Base-by-base conservation (phyloP, 768 basidiomycete genomes). In the Auriscalpium vulgare region DNA sequence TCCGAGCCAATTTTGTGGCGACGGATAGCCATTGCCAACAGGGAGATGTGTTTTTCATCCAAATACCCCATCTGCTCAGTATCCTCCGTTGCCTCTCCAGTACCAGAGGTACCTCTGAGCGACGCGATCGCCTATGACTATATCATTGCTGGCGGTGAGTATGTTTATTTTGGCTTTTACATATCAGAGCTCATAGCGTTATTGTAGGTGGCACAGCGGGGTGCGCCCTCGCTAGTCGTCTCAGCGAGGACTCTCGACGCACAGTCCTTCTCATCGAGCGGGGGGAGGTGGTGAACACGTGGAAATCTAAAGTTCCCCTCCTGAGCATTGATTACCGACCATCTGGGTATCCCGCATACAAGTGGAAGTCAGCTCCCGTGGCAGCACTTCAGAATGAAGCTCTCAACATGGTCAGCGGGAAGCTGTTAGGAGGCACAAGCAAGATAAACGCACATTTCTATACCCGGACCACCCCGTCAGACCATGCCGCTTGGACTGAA, bases 161-260 rank as follows among this genome's bases (percentile, higher is more conserved):
- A 5, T 29, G 21, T 29, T 29, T 5, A 2, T 29, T 29, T 29
- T 4, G 29, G 29, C 29, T 29, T 29, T 5, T 50, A 21, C 21
- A 34, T 23, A 52, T 59, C 19, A 59, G 55, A 16, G 54, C 55
- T 19, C 54, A 54, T 37, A 51, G 34, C 45, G 23, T 6, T 23
- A n/a, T 23, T 10, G 58, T 23, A 52, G 74, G 74, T 29, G 74
- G 74, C 16, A 74, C 74, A 0, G 72, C 73, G 10, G 74, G 74
- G 19, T 74, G 72, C 46, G 71, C 69, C 10, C 60, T 76, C 6
- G 74, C 74, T 4, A 62, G 63, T 35, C 66, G 74, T n/a, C 70
- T 75, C 10, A 68, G 67, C 51, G 70, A 69, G 54, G 65, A 73
- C 47, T 61, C 66, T 0, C 21, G 48, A 1, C 56, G 53, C 16